These are phyloP conservation scores for Phytophthora citrophthora DNA, from an alignment of 352 stramenopile genomes.

Conservation along the genomic window DNA sequence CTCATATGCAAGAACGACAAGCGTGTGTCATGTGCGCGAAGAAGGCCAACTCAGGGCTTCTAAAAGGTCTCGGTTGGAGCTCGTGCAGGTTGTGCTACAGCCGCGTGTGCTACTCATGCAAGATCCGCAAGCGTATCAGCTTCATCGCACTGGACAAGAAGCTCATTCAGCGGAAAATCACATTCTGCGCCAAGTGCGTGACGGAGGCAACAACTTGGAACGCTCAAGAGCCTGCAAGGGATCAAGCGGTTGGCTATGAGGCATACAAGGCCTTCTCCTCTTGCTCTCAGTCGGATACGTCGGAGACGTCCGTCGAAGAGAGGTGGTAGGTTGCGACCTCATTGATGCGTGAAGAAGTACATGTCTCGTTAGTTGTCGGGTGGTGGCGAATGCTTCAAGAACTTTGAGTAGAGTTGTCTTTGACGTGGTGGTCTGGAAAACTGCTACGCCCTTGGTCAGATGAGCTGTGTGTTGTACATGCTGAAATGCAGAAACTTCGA, in stretches of 20 bases:
- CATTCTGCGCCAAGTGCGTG: not conserved
- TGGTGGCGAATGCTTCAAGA: not conserved
- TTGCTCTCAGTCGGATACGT: not conserved
- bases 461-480: not conserved
- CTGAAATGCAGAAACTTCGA: too few species aligned
- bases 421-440: not conserved
- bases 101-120: conserved; percentile 28
- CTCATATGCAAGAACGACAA: not conserved
- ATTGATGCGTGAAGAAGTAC: not conserved
- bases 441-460: not conserved
- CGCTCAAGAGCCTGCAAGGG: not conserved
- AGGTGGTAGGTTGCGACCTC: not conserved
- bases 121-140: conserved; percentile 31
- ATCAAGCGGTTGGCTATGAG: conserved; percentile 11
- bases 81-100: conserved; percentile 26
- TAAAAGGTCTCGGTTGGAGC: not conserved
- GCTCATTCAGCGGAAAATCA: not conserved
- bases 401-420: not conserved
- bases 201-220: conserved; percentile 11
- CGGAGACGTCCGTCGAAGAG: not conserved
- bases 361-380: too few species aligned
- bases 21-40: conserved; percentile 27
- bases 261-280: conserved; percentile 4
- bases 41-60: conserved; percentile 4
- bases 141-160: conserved; percentile 20